These are phyloP conservation scores for Trichoderma brevicompactum DNA, from an alignment of 2,329 filamentous ascomycete genomes.

Conservation along the genomic window DNA sequence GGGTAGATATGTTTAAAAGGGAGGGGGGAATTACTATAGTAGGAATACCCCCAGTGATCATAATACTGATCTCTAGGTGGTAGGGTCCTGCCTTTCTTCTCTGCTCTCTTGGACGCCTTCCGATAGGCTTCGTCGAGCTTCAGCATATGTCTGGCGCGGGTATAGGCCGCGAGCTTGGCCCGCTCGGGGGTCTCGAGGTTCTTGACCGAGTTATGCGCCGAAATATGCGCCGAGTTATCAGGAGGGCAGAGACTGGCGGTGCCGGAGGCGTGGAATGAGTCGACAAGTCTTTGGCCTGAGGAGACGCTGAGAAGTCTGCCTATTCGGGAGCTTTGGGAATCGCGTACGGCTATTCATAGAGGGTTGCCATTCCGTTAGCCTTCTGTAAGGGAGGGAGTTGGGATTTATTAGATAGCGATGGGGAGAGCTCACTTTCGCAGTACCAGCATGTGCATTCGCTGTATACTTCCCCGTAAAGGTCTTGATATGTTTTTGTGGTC, in stretches of 20 bases:
- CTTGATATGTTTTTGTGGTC: slow-evolving; percentile 73
- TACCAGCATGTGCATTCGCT: slow-evolving; percentile 83
- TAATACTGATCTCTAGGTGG: slow-evolving; percentile 56
- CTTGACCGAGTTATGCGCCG: slow-evolving; percentile 69
- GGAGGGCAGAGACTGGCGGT: slow-evolving; percentile 56
- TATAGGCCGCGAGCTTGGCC: neutral
- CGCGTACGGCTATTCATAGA: slow-evolving; percentile 16
- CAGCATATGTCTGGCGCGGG: slow-evolving; percentile 33
- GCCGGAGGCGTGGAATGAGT: slow-evolving; percentile 53
- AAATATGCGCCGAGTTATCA: slow-evolving; percentile 69
- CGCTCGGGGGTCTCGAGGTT: slow-evolving; percentile 29
- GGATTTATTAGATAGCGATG: slow-evolving; percentile 35
- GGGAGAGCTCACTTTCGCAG: slow-evolving; percentile 61
- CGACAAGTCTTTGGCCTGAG: slow-evolving; percentile 40
- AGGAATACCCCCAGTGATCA: slow-evolving; percentile 59
- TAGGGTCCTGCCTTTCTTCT: slow-evolving; percentile 53
- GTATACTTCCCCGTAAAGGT: slow-evolving; percentile 69
- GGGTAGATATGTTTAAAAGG: neutral
- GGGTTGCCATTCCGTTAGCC: slow-evolving; percentile 43
- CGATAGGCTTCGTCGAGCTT: slow-evolving; percentile 60
- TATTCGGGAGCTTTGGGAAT: slow-evolving; percentile 22
- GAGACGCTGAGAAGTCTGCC: slow-evolving; percentile 35
- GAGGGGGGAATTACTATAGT: slow-evolving; percentile 41
- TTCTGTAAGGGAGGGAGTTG: slow-evolving; percentile 35
- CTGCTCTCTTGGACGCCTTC: slow-evolving; percentile 55